phyloP scores from a whole-genome alignment of 2,329 filamentous ascomycete genomes.

The Chrysoporthe cubensis region DNA sequence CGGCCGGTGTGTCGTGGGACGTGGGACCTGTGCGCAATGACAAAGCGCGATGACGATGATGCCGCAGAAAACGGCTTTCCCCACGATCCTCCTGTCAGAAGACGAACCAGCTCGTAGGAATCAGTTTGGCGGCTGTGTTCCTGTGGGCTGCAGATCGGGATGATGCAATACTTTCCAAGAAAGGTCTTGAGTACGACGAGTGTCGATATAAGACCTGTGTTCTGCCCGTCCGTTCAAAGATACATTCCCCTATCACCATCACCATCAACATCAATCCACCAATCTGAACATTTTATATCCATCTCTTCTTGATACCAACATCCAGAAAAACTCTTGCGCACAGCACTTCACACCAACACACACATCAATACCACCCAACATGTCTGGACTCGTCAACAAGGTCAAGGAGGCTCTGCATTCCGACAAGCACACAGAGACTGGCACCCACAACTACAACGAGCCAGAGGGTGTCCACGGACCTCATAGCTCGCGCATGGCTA shows the following conservation, averaged over 20 bases:
- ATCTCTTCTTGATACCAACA: background rate
- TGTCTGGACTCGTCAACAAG: constrained; percentile 63
- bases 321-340: background rate
- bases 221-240: background rate
- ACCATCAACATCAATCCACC: background rate
- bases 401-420: constrained; percentile 59
- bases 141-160: background rate
- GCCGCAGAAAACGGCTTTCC: background rate
- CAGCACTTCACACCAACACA: constrained; percentile 17
- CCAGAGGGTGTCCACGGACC: constrained; percentile 44
- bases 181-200: background rate
- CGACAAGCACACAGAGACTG: constrained; percentile 43
- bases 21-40: background rate
- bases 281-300: constrained; percentile 23
- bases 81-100: background rate
- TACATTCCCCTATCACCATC: background rate
- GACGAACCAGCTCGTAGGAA: background rate
- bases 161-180: constrained; percentile 7
- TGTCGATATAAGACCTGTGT: background rate
- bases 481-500: constrained; percentile 48
- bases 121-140: background rate
- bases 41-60: constrained; percentile 16
- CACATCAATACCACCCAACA: constrained; percentile 43
- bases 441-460: constrained; percentile 35
- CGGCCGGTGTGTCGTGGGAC: background rate